Percentiles rank a stretch among this genome's conserved stretches.
Conservation (phyloP, 768 basidiomycete species). For the Melanogaster broomeanus region DNA sequence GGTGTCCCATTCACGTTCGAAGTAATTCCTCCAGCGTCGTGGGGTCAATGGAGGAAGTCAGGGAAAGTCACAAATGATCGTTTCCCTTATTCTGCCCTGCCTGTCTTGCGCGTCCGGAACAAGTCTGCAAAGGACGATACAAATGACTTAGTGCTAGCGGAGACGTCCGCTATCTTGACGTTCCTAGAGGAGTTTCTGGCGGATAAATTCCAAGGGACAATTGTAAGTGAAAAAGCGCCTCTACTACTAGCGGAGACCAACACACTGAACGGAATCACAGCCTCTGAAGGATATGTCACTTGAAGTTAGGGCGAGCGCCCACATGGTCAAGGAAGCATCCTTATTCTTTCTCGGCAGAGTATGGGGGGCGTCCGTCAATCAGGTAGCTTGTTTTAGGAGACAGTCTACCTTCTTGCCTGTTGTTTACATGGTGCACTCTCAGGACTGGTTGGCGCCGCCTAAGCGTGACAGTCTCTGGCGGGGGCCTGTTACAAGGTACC, state of each 20-base stretch:
- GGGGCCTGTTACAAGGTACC: slow-evolving; percentile 16
- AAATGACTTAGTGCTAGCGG: slow-evolving; percentile 19
- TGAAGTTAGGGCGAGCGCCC: slow-evolving; percentile 10
- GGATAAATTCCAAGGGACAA: slow-evolving; percentile 6
- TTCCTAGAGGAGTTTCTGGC: slow-evolving; percentile 24
- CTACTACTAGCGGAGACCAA: not conserved
- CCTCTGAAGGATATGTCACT: slow-evolving; percentile 19
- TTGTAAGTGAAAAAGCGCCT: slow-evolving; percentile 15
- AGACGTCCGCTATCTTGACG: slow-evolving; percentile 26
- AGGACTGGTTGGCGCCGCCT: slow-evolving; percentile 24
- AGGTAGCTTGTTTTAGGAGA: slow-evolving; percentile 9
- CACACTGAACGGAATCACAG: slow-evolving; percentile 7
- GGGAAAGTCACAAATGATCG: slow-evolving; percentile 14
- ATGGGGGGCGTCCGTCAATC: slow-evolving; percentile 2
- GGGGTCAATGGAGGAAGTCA: slow-evolving; percentile 15
- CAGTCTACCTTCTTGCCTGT: not conserved
- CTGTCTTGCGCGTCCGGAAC: slow-evolving; percentile 23
- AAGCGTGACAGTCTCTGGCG: slow-evolving; percentile 23
- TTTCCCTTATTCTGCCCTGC: slow-evolving; percentile 27
- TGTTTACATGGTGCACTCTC: not conserved
- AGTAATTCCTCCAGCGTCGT: slow-evolving; percentile 13
- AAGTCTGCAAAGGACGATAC: slow-evolving; percentile 1
- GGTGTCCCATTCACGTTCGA: slow-evolving; percentile 23
- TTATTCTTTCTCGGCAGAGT: slow-evolving; percentile 19
- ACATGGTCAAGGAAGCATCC: slow-evolving; percentile 27